Evolutionary conservation across 257 asterid species (phyloP).

Genomic region (Petunia axillaris): DNA sequence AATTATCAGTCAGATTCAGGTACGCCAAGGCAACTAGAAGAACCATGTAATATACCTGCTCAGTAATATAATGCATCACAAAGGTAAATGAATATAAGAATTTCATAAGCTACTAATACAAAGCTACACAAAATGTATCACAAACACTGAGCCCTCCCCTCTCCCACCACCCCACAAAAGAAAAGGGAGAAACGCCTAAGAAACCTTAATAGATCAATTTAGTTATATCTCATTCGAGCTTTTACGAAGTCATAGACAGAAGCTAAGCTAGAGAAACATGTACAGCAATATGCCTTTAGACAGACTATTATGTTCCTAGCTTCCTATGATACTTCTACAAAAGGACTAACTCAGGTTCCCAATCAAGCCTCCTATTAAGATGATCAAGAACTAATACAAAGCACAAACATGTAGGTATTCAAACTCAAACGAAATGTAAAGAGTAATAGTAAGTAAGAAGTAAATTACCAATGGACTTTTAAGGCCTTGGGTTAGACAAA

Average conservation of each 20-base stretch:
- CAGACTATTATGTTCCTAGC: background rate
- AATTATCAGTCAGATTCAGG: background rate
- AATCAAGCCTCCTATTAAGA: background rate
- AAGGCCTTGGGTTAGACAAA: background rate
- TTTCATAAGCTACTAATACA: too few species aligned
- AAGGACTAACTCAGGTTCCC: background rate
- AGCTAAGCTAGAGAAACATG: background rate
- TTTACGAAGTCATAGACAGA: background rate
- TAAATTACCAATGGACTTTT: background rate
- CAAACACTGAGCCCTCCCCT: background rate
- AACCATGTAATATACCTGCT: too few species aligned
- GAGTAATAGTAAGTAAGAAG: background rate
- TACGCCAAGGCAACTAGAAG: background rate
- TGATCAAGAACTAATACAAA: background rate
- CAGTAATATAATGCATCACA: too few species aligned
- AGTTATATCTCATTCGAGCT: background rate
- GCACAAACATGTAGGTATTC: constrained; percentile 10
- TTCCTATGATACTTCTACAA: background rate
- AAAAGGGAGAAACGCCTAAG: background rate
- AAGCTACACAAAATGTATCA: background rate
- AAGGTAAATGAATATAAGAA: too few species aligned
- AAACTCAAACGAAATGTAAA: background rate
- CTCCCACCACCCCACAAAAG: background rate
- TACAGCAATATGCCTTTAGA: constrained; percentile 11
- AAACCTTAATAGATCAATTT: background rate